Base-by-base conservation (phyloP, 169 alveolate genomes). In the Plasmodium knowlesi region DNA sequence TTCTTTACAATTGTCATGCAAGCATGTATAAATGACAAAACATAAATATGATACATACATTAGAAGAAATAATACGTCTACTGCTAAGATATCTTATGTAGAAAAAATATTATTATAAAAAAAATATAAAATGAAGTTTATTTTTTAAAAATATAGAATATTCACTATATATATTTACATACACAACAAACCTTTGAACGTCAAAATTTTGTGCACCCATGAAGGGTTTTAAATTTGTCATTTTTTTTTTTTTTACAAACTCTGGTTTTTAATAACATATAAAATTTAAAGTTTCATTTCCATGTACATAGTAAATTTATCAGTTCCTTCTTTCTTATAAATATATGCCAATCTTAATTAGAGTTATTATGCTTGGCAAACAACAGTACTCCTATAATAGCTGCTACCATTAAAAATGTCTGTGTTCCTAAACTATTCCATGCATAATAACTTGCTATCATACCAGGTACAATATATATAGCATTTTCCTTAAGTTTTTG, bases 341-440 rank as follows among this genome's bases (percentile, higher is more conserved):
- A 61, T 61, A 61, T 61, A 61, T 61, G 34, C 16, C 34, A 61
- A 61, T 61, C 34, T 61, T 61, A 61, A 19, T 61, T 9, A 22
- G 37, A 5, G 74, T 61, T n/a, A 5, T 61, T n/a, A 5, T 61
- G 14, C 3, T 16, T n/a, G 28, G 74, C 74, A 61, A 61, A 61
- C 34, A 61, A 61, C 37, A 61, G 19, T 8, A 61, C 74, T 54
- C 80, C 89, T 28, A 82, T 54, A 54, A 82, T 82, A 53, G 61
- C 79, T 12, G 79, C 28, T 54, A 82, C 4, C 57, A 82, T 50
- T 54, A 82, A 54, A 82, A 57, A 53, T 32, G 37, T 9, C 16
- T 82, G 79, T 16, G 89, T 10, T 54, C 89, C 89, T 25, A 82
- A 4, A 54, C 5, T 6, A 4, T 82, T 54, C 89, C 74, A 82